These are phyloP conservation scores for Phalaenopsis hybrid DNA, from an alignment of 116 monocot species.

Conservation along the genomic window DNA sequence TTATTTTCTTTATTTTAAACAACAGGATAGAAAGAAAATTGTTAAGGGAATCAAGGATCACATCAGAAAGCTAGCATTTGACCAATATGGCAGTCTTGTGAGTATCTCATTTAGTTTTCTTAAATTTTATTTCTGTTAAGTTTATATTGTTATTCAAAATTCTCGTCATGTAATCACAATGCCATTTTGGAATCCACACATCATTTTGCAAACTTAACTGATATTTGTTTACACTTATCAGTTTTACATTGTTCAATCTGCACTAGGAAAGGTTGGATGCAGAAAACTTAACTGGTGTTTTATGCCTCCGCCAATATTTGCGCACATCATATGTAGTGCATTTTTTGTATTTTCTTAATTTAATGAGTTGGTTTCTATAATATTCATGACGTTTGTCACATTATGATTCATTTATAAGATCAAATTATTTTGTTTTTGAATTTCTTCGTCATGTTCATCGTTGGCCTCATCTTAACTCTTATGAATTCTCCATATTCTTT, in stretches of 20 bases:
- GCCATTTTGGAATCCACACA: background rate
- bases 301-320: background rate
- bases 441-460: background rate
- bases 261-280: background rate
- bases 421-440: background rate
- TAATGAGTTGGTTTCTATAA: background rate
- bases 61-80: slow-evolving; percentile 57
- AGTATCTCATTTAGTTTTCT: slow-evolving; percentile 20
- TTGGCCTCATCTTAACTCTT: background rate
- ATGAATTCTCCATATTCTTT: background rate
- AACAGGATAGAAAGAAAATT: slow-evolving; percentile 92
- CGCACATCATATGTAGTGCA: background rate
- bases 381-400: background rate
- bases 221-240: background rate
- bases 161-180: background rate
- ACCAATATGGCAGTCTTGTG: slow-evolving; percentile 75
- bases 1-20: slow-evolving; percentile 11
- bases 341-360: background rate
- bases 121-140: background rate
- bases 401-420: background rate
- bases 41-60: slow-evolving; percentile 81
- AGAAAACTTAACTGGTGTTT: background rate
- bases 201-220: background rate
- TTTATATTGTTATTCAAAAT: background rate
- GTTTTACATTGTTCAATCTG: slow-evolving; percentile 2